Evolutionary conservation across 2,329 filamentous ascomycete genomes (phyloP).

Genomic region (Aspergillus fructus): DNA sequence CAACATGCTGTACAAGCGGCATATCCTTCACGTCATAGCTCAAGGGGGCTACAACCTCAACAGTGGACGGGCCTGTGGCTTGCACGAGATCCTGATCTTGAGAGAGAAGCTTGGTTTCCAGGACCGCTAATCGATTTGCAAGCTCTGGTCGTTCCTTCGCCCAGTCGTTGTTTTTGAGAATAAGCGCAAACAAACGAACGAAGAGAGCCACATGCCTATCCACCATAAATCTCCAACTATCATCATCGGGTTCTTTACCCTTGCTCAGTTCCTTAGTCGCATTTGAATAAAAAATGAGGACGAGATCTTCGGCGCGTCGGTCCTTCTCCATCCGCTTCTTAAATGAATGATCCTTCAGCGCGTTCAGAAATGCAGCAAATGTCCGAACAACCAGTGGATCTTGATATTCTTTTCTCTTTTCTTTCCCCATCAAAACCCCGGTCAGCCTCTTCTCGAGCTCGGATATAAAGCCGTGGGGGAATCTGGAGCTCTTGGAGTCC

Average conservation of each 20-base stretch:
- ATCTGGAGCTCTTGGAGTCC: slow-evolving; percentile 68
- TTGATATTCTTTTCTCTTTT: slow-evolving; percentile 82
- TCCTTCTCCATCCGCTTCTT: slow-evolving; percentile 92
- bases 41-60: slow-evolving; percentile 79
- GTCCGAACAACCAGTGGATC: slow-evolving; percentile 89
- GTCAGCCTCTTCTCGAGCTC: slow-evolving; percentile 76
- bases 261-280: slow-evolving; percentile 88
- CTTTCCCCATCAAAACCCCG: slow-evolving; percentile 75
- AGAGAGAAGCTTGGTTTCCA: slow-evolving; percentile 90
- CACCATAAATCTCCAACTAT: slow-evolving; percentile 86
- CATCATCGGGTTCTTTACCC: slow-evolving; percentile 72
- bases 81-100: slow-evolving; percentile 87
- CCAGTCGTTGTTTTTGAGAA: slow-evolving; percentile 80
- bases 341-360: slow-evolving; percentile 84
- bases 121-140: slow-evolving; percentile 70
- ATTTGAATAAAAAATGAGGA: slow-evolving; percentile 94
- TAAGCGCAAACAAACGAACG: slow-evolving; percentile 77
- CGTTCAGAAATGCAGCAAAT: slow-evolving; percentile 91
- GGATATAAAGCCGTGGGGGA: slow-evolving; percentile 69
- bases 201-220: slow-evolving; percentile 95
- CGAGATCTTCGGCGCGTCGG: slow-evolving; percentile 83
- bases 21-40: slow-evolving; percentile 96
- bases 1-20: slow-evolving; percentile 85
- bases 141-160: slow-evolving; percentile 83
- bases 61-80: slow-evolving; percentile 60